These are phyloP conservation scores for Chrysopogon serrulatus DNA, from an alignment of 176 grass and related monocot species.

Conservation along the genomic window DNA sequence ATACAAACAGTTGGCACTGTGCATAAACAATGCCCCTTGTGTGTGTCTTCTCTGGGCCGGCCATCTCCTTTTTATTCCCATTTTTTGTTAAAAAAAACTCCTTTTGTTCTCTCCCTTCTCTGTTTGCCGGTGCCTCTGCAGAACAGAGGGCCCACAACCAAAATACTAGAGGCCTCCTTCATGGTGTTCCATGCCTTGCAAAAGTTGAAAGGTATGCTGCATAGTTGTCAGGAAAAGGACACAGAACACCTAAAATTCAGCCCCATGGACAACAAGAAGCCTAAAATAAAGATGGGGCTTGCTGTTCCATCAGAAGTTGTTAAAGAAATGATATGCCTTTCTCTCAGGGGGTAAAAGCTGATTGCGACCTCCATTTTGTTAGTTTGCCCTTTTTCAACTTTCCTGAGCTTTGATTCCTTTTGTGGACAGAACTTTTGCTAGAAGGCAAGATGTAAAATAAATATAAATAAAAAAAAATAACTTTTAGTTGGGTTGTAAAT, in stretches of 20 bases:
- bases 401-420: constrained; percentile 18
- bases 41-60: constrained; percentile 38
- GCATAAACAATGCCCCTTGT: constrained; percentile 51
- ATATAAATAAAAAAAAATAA: too few species aligned
- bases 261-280: constrained; percentile 17
- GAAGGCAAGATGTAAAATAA: neutral
- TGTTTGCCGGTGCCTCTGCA: constrained; percentile 50
- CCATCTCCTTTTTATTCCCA: constrained; percentile 40
- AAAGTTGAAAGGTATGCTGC: constrained; percentile 60
- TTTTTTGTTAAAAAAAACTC: neutral
- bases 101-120: constrained; percentile 41
- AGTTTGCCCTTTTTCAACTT: constrained; percentile 1
- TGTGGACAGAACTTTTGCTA: neutral
- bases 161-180: constrained; percentile 35
- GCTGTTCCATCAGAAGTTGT: constrained; percentile 26
- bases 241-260: constrained; percentile 26
- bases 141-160: constrained; percentile 40
- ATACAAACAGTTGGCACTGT: constrained; percentile 55
- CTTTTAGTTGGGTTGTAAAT: too few species aligned
- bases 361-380: constrained; percentile 31
- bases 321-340: constrained; percentile 29
- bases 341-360: constrained; percentile 18
- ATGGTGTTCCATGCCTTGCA: constrained; percentile 43
- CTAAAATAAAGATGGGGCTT: neutral
- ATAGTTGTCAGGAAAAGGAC: constrained; percentile 54